Percentiles rank a stretch among this genome's conserved stretches.
These are phyloP conservation scores for Suillus spraguei DNA, from an alignment of 768 basidiomycete genomes.

Conservation along the genomic window DNA sequence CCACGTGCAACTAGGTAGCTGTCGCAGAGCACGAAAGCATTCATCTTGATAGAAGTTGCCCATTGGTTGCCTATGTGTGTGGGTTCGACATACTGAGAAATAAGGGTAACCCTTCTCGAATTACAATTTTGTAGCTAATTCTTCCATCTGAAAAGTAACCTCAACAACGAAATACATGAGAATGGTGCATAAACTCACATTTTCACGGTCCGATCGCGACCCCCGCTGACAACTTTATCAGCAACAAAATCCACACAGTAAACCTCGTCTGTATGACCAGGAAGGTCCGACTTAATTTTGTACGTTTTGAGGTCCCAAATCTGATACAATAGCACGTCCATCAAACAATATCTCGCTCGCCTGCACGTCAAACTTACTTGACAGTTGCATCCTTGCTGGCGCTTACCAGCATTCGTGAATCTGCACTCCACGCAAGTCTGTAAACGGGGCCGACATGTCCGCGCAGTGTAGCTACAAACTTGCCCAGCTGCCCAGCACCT, in stretches of 20 bases:
- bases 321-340: conserved; percentile 39
- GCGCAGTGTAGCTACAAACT: conserved; percentile 87
- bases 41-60: neutral
- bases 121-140: conserved; percentile 20
- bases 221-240: conserved; percentile 99
- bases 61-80: neutral
- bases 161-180: conserved; percentile 2
- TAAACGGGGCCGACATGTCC: conserved; percentile 97
- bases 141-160: conserved; percentile 28
- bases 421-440: conserved; percentile 92
- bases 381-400: conserved; percentile 96
- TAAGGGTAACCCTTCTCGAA: neutral
- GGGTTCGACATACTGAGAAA: neutral
- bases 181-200: conserved; percentile 60
- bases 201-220: conserved; percentile 87
- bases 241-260: conserved; percentile 99
- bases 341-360: neutral
- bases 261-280: conserved; percentile 96
- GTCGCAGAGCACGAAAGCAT: neutral
- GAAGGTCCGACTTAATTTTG: conserved; percentile 92
- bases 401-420: conserved; percentile 88
- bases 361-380: conserved; percentile 52
- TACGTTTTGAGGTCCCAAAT: conserved; percentile 97
- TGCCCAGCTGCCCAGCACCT: conserved; percentile 59
- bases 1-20: neutral